Evolutionary conservation across 495 filamentous ascomycete species (phyloP).

Genomic region (Penicillium crystallinum): DNA sequence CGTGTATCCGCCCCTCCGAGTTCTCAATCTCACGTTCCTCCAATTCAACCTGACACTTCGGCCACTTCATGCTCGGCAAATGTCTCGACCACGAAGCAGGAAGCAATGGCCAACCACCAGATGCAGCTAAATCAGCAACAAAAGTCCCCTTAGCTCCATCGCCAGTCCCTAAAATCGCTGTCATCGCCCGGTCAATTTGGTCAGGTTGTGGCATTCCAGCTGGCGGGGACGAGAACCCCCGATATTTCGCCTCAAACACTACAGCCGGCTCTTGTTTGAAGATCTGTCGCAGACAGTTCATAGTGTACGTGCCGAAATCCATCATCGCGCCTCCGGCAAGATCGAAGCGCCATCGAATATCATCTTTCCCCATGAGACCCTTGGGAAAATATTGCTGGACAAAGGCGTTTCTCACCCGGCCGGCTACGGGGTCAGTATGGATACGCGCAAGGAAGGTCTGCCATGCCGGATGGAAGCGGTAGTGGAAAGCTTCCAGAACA

Average conservation of each 20-base stretch:
- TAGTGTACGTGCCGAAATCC: slow-evolving; percentile 51
- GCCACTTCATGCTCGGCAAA: not conserved
- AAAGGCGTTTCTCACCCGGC: slow-evolving; percentile 1
- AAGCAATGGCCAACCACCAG: not conserved
- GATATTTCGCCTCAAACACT: not conserved
- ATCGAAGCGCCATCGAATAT: slow-evolving; percentile 53
- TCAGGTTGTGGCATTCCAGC: slow-evolving; percentile 33
- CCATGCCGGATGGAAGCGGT: slow-evolving; percentile 53
- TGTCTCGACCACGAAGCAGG: not conserved
- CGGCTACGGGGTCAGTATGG: slow-evolving; percentile 19
- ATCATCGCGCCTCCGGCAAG: slow-evolving; percentile 55
- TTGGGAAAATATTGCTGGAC: slow-evolving; percentile 9
- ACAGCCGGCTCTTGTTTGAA: slow-evolving; percentile 28
- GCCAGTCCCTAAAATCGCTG: not conserved
- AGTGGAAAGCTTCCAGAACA: slow-evolving; percentile 57
- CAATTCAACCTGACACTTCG: slow-evolving; percentile 16
- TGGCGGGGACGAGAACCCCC: slow-evolving; percentile 7
- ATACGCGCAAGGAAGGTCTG: slow-evolving; percentile 35
- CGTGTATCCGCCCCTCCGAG: not conserved
- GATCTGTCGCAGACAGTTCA: slow-evolving; percentile 38
- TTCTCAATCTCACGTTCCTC: not conserved
- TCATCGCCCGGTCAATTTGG: slow-evolving; percentile 11
- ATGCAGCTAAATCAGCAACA: not conserved
- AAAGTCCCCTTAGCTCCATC: not conserved
- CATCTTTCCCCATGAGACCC: slow-evolving; percentile 20